Percentiles rank a stretch among this genome's conserved stretches.
These are phyloP conservation scores for Cenchrus purpureus DNA, from an alignment of 176 grass and related monocot species.

Conservation along the genomic window DNA sequence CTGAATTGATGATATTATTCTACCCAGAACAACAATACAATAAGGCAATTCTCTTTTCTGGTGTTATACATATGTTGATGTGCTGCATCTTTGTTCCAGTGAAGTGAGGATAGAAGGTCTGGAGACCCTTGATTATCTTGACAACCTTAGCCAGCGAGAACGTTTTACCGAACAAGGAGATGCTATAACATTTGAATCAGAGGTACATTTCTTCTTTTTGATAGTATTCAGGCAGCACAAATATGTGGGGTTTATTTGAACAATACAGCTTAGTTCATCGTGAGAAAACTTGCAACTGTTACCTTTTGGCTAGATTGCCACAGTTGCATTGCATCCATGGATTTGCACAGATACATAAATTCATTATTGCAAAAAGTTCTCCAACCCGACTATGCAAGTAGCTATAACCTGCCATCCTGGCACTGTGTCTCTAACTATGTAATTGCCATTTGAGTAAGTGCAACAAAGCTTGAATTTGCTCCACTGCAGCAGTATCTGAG, in stretches of 20 bases:
- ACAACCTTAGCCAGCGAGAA: conserved; percentile 83
- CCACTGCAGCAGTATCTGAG: neutral
- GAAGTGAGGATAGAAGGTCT: conserved; percentile 98
- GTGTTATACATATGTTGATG: neutral
- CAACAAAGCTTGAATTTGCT: neutral
- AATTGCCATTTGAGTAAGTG: conserved; percentile 16
- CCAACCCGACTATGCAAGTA: neutral
- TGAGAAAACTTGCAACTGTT: neutral
- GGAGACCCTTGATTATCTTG: conserved; percentile 93
- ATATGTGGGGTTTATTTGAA: neutral
- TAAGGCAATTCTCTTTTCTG: neutral
- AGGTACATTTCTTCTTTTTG: conserved; percentile 51
- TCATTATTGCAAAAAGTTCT: neutral
- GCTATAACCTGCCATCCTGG: neutral
- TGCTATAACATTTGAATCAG: conserved; percentile 97
- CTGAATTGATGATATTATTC: neutral
- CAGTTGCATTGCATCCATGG: neutral
- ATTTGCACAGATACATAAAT: neutral
- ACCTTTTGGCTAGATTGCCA: neutral
- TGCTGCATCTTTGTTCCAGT: conserved; percentile 41
- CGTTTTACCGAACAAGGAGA: conserved; percentile 96
- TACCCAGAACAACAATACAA: neutral
- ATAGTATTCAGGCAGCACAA: neutral
- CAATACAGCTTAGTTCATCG: neutral
- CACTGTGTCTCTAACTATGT: no score